These are phyloP conservation scores for Aspergillus tanneri DNA, from an alignment of 2,329 filamentous ascomycete genomes.

Conservation along the genomic window DNA sequence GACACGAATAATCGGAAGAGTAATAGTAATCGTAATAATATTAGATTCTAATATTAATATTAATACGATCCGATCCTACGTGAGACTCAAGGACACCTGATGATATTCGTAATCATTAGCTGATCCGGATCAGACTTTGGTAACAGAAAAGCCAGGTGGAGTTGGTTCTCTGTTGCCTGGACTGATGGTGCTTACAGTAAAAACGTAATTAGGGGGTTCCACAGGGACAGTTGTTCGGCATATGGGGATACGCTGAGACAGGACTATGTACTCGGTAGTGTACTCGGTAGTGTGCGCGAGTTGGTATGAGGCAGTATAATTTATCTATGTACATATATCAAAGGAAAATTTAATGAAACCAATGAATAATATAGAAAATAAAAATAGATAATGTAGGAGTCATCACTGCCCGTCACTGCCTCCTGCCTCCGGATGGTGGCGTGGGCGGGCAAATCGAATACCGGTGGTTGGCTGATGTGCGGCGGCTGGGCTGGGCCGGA, in stretches of 20 bases:
- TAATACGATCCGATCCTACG: too few relatives aligned
- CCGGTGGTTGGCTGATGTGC: slow-evolving; percentile 5
- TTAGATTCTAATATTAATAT: too few relatives aligned
- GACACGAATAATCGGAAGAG: too few relatives aligned
- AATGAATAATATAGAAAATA: not conserved
- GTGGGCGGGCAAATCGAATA: slow-evolving; percentile 5
- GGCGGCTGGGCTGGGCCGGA: not conserved
- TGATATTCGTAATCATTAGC: not conserved
- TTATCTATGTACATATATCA: too few relatives aligned
- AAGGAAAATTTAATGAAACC: too few relatives aligned
- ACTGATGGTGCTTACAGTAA: too few relatives aligned
- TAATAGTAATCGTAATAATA: too few relatives aligned
- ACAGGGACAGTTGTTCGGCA: not conserved
- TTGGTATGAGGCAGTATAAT: too few relatives aligned
- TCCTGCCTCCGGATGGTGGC: slow-evolving; percentile 1
- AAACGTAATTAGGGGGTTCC: not conserved
- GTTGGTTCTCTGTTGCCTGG: not conserved
- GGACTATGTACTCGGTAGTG: not conserved
- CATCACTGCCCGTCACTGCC: not conserved
- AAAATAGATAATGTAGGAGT: not conserved
- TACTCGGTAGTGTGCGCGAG: not conserved
- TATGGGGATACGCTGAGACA: too few relatives aligned
- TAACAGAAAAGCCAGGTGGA: too few relatives aligned
- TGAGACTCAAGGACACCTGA: too few relatives aligned
- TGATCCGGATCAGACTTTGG: too few relatives aligned